phyloP scores from a whole-genome alignment of 352 stramenopile species.

The Phytopythium ostracodes region DNA sequence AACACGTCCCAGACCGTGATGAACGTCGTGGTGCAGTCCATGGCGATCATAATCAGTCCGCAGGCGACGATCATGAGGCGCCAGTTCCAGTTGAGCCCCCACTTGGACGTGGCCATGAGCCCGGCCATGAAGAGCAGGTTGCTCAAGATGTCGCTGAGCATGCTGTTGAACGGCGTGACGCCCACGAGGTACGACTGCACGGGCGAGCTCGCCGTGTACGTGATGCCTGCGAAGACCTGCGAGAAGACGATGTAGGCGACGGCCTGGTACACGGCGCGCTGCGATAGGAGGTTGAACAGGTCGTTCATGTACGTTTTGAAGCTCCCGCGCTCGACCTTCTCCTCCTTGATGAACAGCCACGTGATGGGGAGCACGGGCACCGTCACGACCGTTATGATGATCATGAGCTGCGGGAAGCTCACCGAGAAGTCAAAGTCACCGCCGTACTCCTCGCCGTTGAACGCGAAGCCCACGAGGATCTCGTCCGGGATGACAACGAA shows the following conservation, averaged over 20 bases:
- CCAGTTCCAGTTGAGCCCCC: conserved; percentile 31
- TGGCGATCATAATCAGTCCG: conserved; percentile 7
- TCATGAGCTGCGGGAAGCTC: conserved; percentile 25
- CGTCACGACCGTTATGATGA: conserved; percentile 18
- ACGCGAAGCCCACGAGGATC: conserved; percentile 27
- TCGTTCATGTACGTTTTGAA: conserved; percentile 20
- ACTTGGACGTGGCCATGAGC: conserved; percentile 20
- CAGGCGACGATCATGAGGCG: conserved; percentile 21
- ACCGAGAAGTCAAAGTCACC: conserved; percentile 24
- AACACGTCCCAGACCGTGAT: conserved; percentile 11
- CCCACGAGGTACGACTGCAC: conserved; percentile 19
- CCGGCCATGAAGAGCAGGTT: conserved; percentile 17
- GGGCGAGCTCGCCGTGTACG: conserved; percentile 13
- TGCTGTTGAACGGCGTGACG: conserved; percentile 21
- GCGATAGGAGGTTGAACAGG: conserved; percentile 26
- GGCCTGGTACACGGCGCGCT: conserved; percentile 26
- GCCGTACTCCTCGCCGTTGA: conserved; percentile 18
- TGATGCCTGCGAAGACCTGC: conserved; percentile 18
- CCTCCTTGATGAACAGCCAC: conserved; percentile 53
- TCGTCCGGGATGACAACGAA: conserved; percentile 27
- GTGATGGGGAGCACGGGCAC: conserved; percentile 17
- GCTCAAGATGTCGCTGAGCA: conserved; percentile 16
- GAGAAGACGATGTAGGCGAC: conserved; percentile 19
- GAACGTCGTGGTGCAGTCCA: conserved; percentile 13
- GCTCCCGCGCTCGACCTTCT: conserved; percentile 19